Conservation (phyloP, 2,329 filamentous ascomycete genomes). For the Eutypa lata region DNA sequence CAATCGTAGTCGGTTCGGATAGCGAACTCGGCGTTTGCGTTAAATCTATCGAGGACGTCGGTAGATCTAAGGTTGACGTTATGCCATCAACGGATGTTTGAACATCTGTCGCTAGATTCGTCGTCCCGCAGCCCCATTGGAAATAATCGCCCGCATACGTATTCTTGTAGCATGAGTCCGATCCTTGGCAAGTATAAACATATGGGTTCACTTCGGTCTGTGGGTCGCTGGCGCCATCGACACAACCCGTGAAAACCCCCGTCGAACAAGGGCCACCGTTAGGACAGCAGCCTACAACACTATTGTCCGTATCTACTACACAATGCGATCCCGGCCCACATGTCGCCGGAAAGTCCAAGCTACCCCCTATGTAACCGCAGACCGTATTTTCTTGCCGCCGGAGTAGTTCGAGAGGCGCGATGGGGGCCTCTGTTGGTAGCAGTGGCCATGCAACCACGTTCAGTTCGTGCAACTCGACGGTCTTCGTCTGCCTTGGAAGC, state of each 20-base stretch:
- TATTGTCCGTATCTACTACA: constrained; percentile 47
- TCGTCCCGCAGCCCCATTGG: constrained; percentile 56
- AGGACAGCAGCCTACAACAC: constrained; percentile 56
- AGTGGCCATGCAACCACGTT: constrained; percentile 39
- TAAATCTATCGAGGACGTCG: constrained; percentile 37
- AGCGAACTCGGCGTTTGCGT: constrained; percentile 38
- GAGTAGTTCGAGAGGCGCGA: constrained; percentile 31
- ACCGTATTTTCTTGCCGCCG: constrained; percentile 50
- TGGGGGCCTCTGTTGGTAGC: constrained; percentile 39
- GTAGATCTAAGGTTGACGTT: constrained; percentile 32
- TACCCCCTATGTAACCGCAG: constrained; percentile 55
- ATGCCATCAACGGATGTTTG: constrained; percentile 43
- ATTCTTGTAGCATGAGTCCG: constrained; percentile 54
- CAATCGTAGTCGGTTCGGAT: constrained; percentile 39
- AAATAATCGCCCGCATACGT: constrained; percentile 52
- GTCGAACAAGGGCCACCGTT: constrained; percentile 48
- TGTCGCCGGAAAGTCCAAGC: constrained; percentile 51
- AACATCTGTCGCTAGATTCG: constrained; percentile 47
- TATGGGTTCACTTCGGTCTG: constrained; percentile 54
- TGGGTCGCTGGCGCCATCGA: constrained; percentile 47
- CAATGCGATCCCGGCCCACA: constrained; percentile 58
- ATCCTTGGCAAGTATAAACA: constrained; percentile 51
- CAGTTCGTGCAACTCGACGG: constrained; percentile 34
- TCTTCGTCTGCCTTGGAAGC: constrained; percentile 38
- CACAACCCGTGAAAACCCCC: constrained; percentile 57